These are phyloP conservation scores for Botrytis pseudocinerea DNA, from an alignment of 2,329 filamentous ascomycete species.

Conservation along the genomic window DNA sequence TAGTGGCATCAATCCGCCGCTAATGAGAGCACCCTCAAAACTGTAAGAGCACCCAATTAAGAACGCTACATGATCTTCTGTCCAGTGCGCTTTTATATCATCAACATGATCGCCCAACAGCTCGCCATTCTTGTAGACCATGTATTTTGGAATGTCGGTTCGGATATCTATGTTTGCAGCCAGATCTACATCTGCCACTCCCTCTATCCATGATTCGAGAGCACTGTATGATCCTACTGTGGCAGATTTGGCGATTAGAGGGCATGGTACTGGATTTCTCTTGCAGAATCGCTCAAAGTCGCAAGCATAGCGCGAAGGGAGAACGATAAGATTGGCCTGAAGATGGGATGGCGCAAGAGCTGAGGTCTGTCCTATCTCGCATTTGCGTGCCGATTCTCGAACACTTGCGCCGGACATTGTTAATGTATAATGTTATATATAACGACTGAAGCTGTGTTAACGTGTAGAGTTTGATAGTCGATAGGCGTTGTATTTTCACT, in stretches of 20 bases:
- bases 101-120: slow-evolving; percentile 43
- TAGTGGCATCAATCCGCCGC: slow-evolving; percentile 52
- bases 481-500: too few relatives aligned
- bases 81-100: slow-evolving; percentile 55
- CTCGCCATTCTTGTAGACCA: slow-evolving; percentile 54
- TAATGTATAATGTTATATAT: background rate
- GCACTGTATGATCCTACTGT: background rate
- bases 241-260: slow-evolving; percentile 28
- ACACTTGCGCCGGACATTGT: slow-evolving; percentile 2
- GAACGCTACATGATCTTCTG: slow-evolving; percentile 59
- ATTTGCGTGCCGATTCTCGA: slow-evolving; percentile 6
- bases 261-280: slow-evolving; percentile 21
- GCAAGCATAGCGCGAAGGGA: slow-evolving; percentile 16
- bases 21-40: slow-evolving; percentile 58
- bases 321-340: slow-evolving; percentile 21
- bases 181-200: slow-evolving; percentile 40
- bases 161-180: slow-evolving; percentile 54
- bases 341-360: slow-evolving; percentile 16
- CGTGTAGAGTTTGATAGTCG: background rate
- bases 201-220: slow-evolving; percentile 31
- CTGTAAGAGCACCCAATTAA: slow-evolving; percentile 65
- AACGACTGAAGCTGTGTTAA: background rate
- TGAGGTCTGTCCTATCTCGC: slow-evolving; percentile 11
- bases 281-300: slow-evolving; percentile 17
- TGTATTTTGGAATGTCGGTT: slow-evolving; percentile 58